phyloP scores from a whole-genome alignment of 805 yeast genomes.

The Blastobotrys peoriensis region DNA sequence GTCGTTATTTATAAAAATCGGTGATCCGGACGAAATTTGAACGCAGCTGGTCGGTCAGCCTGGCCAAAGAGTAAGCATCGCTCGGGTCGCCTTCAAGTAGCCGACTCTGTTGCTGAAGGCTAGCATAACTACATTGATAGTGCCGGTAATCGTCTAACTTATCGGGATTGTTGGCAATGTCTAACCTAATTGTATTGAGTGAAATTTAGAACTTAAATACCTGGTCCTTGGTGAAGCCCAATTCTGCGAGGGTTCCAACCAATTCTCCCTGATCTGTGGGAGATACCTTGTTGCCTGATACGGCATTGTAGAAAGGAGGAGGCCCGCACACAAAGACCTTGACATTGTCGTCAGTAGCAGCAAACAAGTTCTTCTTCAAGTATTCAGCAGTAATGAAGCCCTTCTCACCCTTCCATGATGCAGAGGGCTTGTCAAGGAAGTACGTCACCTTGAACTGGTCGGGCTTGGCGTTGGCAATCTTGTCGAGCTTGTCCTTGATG shows the following conservation, averaged over 20 bases:
- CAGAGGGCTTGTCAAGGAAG: constrained; percentile 63
- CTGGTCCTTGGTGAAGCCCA: constrained; percentile 80
- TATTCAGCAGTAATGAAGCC: constrained; percentile 80
- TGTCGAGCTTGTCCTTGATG: constrained; percentile 71
- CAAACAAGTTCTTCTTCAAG: constrained; percentile 54
- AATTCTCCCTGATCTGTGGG: constrained; percentile 95
- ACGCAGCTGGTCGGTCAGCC: too few species aligned
- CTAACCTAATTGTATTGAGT: too few species aligned
- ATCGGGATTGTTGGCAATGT: too few species aligned
- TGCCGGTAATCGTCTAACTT: too few species aligned
- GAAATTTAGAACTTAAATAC: constrained; percentile 88
- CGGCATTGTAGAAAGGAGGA: constrained; percentile 78
- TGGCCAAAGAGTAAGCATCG: too few species aligned
- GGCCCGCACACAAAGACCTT: constrained; percentile 94
- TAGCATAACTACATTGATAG: too few species aligned
- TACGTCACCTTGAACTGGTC: constrained; percentile 73
- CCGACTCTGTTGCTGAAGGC: too few species aligned
- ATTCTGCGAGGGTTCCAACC: constrained; percentile 77
- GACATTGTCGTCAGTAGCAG: constrained; percentile 56
- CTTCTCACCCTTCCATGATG: constrained; percentile 47
- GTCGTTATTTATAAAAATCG: too few species aligned
- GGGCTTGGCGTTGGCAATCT: constrained; percentile 56
- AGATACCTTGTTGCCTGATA: constrained; percentile 79
- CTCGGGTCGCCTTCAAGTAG: too few species aligned
- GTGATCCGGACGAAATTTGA: too few species aligned